These are phyloP conservation scores for Sonneratia alba DNA, from an alignment of 345 rosid species.

Conservation along the genomic window DNA sequence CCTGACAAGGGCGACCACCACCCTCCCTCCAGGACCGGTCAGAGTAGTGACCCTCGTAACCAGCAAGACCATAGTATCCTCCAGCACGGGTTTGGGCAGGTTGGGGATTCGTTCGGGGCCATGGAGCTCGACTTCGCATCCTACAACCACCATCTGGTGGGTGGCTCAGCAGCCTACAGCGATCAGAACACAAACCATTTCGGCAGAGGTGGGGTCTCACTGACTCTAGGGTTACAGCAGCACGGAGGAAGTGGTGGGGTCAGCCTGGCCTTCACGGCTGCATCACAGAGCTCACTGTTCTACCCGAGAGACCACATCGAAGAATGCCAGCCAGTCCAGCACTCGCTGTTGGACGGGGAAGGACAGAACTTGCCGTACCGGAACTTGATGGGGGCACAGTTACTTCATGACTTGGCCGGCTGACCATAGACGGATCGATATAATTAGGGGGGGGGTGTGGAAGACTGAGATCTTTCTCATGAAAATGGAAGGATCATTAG, in stretches of 20 bases:
- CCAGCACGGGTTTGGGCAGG: conserved; percentile 21
- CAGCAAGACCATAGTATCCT: conserved; percentile 13
- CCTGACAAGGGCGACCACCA: conserved; percentile 27
- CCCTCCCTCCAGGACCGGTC: conserved; percentile 16
- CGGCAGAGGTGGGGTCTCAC: conserved; percentile 55
- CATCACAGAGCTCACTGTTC: conserved; percentile 60
- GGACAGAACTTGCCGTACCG: conserved; percentile 83
- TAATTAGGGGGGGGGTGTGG: neutral
- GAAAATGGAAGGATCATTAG: neutral
- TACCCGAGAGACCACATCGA: conserved; percentile 77
- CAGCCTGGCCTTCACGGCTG: conserved; percentile 67
- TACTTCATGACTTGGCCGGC: conserved; percentile 88
- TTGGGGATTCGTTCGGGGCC: conserved; percentile 22
- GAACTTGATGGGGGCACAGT: conserved; percentile 91
- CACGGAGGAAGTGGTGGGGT: conserved; percentile 48
- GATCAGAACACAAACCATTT: conserved; percentile 26
- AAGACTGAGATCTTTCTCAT: neutral
- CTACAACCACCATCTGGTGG: conserved; percentile 40
- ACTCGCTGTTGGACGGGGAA: conserved; percentile 72
- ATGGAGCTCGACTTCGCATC: conserved; percentile 60
- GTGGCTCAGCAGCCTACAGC: conserved; percentile 23
- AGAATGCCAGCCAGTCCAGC: conserved; percentile 62
- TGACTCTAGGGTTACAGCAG: conserved; percentile 94
- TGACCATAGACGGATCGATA: conserved; percentile 6
- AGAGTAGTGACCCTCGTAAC: conserved; percentile 13